Base-by-base conservation (phyloP, 768 basidiomycete genomes). In the Boletus reticulatus region DNA sequence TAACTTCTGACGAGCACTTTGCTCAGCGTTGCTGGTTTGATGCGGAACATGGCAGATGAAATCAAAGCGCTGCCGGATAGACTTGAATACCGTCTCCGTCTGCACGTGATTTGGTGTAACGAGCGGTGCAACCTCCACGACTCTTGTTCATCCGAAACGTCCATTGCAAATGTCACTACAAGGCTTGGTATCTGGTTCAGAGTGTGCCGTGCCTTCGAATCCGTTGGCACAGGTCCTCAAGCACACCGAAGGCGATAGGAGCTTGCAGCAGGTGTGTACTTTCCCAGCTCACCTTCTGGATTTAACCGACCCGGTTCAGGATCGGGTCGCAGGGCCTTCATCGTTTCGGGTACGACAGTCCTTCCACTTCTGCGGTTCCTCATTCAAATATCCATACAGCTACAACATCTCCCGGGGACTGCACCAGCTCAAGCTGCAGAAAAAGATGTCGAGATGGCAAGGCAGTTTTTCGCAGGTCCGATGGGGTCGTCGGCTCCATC, bases 211-310 rank as follows among this genome's bases (percentile, higher is more conserved):
- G 19, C 77, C 86, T 2, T 79, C 87, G 47, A 98, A 97, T 68
- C 94, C 95, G 3, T 77, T 98, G 24, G 84, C 90, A 3, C 88
- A 92, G 62, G 87, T 98, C 24, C 78, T 94, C 50, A 96, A 97
- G 69, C 89, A 96, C 65, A 84, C 92, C 10, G 92, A 94, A 55
- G 85, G 84, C 2, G 94, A 97, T 73, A 84, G 88, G 52, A 94
- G 91, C 70, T 70, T 96, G 29, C 93, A 95, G 65, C 86, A 91
- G 76, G 93, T 91, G 62, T 55, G 80, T 53, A 31, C 31, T 22
- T 38, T 38, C 14, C 14, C 29, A 20, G 36, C 17, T 11, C 24
- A 13, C 6, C 34, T 7, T 34, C 11, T 17, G 41, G 44, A 9
- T 43, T 39, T 9, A 43, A 54, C 9, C 31, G 22, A 17, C 24